Conservation (phyloP, 2,329 filamentous ascomycete species). For the Cladosporium sp. region DNA sequence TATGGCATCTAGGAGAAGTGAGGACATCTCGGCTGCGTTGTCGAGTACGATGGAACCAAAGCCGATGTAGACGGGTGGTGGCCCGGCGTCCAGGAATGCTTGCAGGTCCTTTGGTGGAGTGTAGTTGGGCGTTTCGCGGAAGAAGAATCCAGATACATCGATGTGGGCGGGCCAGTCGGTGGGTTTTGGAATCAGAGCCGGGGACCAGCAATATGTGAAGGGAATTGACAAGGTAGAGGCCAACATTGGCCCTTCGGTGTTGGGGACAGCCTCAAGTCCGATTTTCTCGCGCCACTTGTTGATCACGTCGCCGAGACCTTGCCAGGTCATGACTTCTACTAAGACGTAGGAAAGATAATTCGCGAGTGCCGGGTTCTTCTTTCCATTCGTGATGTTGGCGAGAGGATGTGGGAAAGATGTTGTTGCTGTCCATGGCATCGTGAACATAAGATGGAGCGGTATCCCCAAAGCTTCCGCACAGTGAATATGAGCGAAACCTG, state of each 20-base stretch:
- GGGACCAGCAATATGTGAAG: slow-evolving; percentile 59
- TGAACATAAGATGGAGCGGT: slow-evolving; percentile 56
- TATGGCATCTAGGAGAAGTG: slow-evolving; percentile 65
- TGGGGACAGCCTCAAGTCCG: slow-evolving; percentile 67
- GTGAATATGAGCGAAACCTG: slow-evolving; percentile 71
- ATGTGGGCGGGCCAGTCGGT: slow-evolving; percentile 51
- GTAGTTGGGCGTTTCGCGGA: slow-evolving; percentile 58
- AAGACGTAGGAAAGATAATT: slow-evolving; percentile 79
- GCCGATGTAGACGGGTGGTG: slow-evolving; percentile 71
- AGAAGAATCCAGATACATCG: slow-evolving; percentile 69
- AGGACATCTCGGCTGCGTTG: slow-evolving; percentile 63
- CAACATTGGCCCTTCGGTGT: slow-evolving; percentile 70
- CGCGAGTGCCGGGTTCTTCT: slow-evolving; percentile 66
- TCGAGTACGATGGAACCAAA: slow-evolving; percentile 78
- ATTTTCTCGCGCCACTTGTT: slow-evolving; percentile 69
- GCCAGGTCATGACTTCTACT: slow-evolving; percentile 68
- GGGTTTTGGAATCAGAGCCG: slow-evolving; percentile 23
- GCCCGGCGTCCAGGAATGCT: slow-evolving; percentile 60
- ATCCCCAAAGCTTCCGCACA: slow-evolving; percentile 74
- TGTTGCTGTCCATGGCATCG: slow-evolving; percentile 71
- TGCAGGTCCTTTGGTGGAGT: slow-evolving; percentile 59
- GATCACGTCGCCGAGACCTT: slow-evolving; percentile 66
- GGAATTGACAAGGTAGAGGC: slow-evolving; percentile 70
- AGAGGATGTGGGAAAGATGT: slow-evolving; percentile 71
- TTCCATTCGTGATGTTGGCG: slow-evolving; percentile 67